These are phyloP conservation scores for Boletus rubescentipes DNA, from an alignment of 768 basidiomycete genomes.

Conservation along the genomic window DNA sequence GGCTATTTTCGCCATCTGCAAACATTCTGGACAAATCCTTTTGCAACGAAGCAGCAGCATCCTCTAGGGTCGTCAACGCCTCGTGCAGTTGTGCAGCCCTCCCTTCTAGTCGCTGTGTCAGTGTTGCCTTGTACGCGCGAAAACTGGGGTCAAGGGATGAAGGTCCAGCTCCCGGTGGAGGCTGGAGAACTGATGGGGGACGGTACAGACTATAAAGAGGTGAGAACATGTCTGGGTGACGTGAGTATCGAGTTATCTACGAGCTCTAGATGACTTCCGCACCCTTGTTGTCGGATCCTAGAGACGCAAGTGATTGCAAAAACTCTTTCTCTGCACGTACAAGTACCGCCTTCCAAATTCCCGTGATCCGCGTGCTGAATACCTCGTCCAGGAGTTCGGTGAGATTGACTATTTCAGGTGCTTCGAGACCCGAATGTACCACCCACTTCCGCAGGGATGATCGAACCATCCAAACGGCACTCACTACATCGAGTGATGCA, in stretches of 20 bases:
- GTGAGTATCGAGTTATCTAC: constrained; percentile 11
- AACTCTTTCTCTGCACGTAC: constrained; percentile 46
- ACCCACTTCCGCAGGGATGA: constrained; percentile 50
- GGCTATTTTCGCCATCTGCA: constrained; percentile 40
- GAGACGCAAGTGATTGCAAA: constrained; percentile 37
- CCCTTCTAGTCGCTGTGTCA: constrained; percentile 64
- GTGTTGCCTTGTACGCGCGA: constrained; percentile 55
- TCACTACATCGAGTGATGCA: constrained; percentile 52
- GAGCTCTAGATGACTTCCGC: constrained; percentile 2
- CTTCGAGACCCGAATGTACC: constrained; percentile 41
- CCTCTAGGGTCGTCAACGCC: constrained; percentile 59
- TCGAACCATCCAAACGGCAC: constrained; percentile 73
- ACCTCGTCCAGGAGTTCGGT: constrained; percentile 49
- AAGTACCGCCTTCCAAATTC: constrained; percentile 59
- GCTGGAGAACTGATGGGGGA: constrained; percentile 46
- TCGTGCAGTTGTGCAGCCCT: constrained; percentile 62
- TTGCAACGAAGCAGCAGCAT: constrained; percentile 54
- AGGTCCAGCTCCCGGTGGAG: constrained; percentile 39
- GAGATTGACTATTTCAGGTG: constrained; percentile 46
- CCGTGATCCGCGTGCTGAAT: constrained; percentile 51
- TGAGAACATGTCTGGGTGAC: constrained; percentile 42
- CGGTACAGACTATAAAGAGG: constrained; percentile 58
- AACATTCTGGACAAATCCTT: constrained; percentile 53
- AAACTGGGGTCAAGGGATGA: constrained; percentile 46
- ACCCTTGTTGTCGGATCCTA: constrained; percentile 19